Conservation (phyloP, 2,329 filamentous ascomycete species). For the Cordyceps sp. region DNA sequence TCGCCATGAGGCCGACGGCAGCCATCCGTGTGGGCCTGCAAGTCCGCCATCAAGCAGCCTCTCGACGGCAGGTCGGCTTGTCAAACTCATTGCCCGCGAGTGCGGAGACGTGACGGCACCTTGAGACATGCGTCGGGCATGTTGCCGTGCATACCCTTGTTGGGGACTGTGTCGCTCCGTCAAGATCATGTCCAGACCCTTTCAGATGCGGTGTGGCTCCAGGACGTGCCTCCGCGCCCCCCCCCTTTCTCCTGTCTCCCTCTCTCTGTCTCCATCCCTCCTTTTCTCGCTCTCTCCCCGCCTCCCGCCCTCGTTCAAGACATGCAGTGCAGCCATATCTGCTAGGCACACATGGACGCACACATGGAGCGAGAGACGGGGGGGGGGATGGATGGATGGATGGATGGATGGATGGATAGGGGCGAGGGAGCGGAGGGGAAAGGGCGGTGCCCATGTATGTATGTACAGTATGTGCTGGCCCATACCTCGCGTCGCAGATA, state of each 20-base stretch:
- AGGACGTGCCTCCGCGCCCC: too few relatives aligned
- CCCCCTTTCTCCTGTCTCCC: slow-evolving; percentile 1
- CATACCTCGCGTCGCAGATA: neutral
- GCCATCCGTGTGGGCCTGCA: too few relatives aligned
- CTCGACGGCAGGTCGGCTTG: too few relatives aligned
- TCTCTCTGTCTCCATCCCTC: neutral
- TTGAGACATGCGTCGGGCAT: slow-evolving; percentile 4
- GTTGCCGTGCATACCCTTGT: neutral
- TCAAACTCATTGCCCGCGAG: too few relatives aligned
- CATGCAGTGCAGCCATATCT: slow-evolving; percentile 1
- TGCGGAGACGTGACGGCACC: neutral
- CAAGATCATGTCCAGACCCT: slow-evolving; percentile 11
- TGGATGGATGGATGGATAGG: too few relatives aligned
- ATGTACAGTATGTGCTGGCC: slow-evolving; percentile 1
- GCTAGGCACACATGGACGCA: neutral
- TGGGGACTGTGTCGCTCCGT: slow-evolving; percentile 4
- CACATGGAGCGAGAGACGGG: neutral
- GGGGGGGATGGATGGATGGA: neutral
- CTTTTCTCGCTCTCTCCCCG: neutral
- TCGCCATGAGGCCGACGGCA: too few relatives aligned
- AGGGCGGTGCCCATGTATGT: too few relatives aligned
- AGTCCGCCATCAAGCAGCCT: too few relatives aligned
- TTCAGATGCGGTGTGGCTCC: slow-evolving; percentile 9
- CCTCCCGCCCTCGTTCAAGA: slow-evolving; percentile 3
- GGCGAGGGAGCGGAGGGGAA: too few relatives aligned